Base-by-base conservation (phyloP, 1,139 yeast genomes). In the Kodamaea suecica region DNA sequence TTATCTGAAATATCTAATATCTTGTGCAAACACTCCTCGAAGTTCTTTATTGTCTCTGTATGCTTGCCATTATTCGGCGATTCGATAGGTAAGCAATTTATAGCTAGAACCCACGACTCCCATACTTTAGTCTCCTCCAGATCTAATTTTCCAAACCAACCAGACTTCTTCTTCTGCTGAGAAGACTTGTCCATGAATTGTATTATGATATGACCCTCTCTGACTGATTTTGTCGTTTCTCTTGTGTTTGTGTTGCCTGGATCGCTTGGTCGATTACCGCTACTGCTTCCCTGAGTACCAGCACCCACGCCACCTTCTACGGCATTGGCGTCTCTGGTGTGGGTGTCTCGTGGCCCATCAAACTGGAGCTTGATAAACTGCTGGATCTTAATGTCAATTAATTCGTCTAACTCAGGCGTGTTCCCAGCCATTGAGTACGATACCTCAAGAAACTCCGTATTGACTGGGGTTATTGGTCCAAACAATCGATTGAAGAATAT, bases 401-500 rank as follows among this genome's bases (percentile, higher is more conserved):
- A 45, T 2, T 62, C 44, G 39, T 72, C 78, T 30, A 75, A 49
- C n/a, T 66, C 73, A 0, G 73, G 66, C 37, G 63, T 52, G 29
- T 62, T 61, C 1, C 53, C 52, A 2, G 70, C 73, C 50, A 63
- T 55, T 4, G 78, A 75, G 44, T 73, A 74, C 5, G 76, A 61
- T 9, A 70, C 56, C 17, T 61, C 67, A 19, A 70, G 53, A 42
- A 74, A 73, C 33, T 66, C 69, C 31, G 55, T 58, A 2, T 73
- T 70, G 15, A 64, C 55, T 2, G 94, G 90, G 1, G 62, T 57
- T 16, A 83, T 66, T 2, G 82, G 74, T 0, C 92, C 90, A 53
- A 84, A 80, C 21, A 83, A 62, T 30, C 95, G 60, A 39, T 80
- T 78, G 53, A 84, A 84, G 55, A 84, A 75, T 17, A 84, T 76